Conservation (phyloP, 78 protist species). For the Dictyostelium brefeldianum region DNA sequence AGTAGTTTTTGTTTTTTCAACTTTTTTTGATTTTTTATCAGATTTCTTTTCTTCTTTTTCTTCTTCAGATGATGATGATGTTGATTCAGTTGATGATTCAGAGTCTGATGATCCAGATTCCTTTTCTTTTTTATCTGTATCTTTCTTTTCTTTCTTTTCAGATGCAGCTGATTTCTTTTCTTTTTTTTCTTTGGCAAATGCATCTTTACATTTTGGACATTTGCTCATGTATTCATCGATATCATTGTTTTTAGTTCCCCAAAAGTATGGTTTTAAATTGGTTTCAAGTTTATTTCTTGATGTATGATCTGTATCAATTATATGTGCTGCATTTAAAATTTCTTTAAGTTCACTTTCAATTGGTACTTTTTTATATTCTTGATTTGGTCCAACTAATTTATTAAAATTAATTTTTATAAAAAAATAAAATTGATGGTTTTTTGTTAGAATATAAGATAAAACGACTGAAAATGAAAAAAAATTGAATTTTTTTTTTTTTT, state of each 20-base stretch:
- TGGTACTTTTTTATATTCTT: not conserved
- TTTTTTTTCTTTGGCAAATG: not conserved
- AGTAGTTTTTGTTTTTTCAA: not conserved
- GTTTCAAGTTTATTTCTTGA: not conserved
- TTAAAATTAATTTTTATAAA: not conserved
- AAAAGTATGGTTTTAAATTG: not conserved
- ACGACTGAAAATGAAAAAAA: too few species aligned
- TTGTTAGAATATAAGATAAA: too few species aligned
- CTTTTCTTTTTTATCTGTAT: not conserved
- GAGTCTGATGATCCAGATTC: not conserved
- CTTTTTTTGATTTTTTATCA: not conserved
- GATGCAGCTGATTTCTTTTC: not conserved
- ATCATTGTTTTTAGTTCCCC: not conserved
- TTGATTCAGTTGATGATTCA: too few species aligned
- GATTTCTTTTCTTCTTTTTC: conserved; percentile 6
- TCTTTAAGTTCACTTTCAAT: not conserved
- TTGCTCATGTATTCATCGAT: not conserved
- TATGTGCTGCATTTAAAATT: not conserved
- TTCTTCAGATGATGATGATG: not conserved
- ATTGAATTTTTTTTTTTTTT: too few species aligned
- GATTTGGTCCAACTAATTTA: not conserved
- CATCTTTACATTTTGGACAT: conserved; percentile 1
- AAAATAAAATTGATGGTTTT: too few species aligned
- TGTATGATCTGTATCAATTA: not conserved
- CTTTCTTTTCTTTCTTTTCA: not conserved